These are phyloP conservation scores for Cystofilobasidium capitatum DNA, from an alignment of 768 basidiomycete genomes.

Conservation along the genomic window DNA sequence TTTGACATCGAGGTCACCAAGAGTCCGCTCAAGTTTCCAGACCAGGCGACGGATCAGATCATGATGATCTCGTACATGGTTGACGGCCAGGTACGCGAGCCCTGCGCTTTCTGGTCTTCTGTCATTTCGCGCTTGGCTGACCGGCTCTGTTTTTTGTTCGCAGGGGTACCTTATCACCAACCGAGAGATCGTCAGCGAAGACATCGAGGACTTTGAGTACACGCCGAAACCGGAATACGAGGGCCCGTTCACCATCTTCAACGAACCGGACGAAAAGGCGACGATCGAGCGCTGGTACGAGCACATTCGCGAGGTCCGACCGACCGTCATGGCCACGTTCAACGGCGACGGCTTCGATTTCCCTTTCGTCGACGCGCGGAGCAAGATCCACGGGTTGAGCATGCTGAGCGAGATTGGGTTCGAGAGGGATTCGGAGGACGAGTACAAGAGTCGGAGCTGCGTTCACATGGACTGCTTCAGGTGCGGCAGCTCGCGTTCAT, in stretches of 20 bases:
- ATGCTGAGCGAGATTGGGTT: slow-evolving; percentile 96
- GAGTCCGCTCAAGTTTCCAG: slow-evolving; percentile 98
- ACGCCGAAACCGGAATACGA: slow-evolving; percentile 97
- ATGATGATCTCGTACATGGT: slow-evolving; percentile 99
- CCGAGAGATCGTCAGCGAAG: slow-evolving; percentile 90
- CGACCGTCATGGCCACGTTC: slow-evolving; percentile 95
- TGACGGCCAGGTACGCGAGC: slow-evolving; percentile 61
- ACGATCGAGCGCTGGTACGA: slow-evolving; percentile 78
- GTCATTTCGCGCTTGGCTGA: neutral
- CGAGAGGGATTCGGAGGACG: slow-evolving; percentile 78
- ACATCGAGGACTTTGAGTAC: slow-evolving; percentile 98
- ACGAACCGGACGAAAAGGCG: slow-evolving; percentile 65
- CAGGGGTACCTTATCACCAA: slow-evolving; percentile 91
- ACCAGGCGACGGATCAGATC: slow-evolving; percentile 88
- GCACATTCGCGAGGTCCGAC: slow-evolving; percentile 84
- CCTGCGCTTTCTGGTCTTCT: neutral
- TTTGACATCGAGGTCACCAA: slow-evolving; percentile 99
- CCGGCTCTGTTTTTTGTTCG: too few relatives aligned
- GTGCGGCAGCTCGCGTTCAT: slow-evolving; percentile 30
- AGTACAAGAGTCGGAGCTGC: slow-evolving; percentile 84
- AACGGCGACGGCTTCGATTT: slow-evolving; percentile 99
- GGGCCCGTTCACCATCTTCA: slow-evolving; percentile 90
- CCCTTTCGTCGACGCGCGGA: slow-evolving; percentile 80
- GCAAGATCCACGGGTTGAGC: slow-evolving; percentile 81
- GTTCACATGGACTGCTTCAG: slow-evolving; percentile 99